Percentiles rank a stretch among this genome's conserved stretches.
Conservation (phyloP, 192 early-diverging fungal genomes). For the Lunasporangiospora selenospora region DNA sequence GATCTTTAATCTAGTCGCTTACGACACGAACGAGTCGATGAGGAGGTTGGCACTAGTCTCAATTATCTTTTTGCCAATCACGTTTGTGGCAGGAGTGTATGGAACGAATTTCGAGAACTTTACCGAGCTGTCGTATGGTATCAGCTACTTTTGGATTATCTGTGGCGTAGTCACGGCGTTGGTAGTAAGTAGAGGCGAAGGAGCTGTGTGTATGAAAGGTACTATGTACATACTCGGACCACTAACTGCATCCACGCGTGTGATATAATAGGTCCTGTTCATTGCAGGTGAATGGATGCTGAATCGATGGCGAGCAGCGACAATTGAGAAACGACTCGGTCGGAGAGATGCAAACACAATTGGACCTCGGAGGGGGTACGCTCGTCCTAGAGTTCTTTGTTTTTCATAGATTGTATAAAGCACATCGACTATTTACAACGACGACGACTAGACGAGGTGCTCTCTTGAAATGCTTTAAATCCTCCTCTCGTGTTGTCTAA, state of each 20-base stretch:
- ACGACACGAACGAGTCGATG: slow-evolving; percentile 57
- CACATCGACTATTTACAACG: too few species aligned
- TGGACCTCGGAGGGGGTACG: too few species aligned
- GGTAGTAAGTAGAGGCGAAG: slow-evolving; percentile 6
- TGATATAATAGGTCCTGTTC: not conserved
- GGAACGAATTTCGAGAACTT: slow-evolving; percentile 62
- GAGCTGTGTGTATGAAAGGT: not conserved
- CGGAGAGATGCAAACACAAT: not conserved
- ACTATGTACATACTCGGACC: not conserved
- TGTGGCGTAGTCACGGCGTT: slow-evolving; percentile 29
- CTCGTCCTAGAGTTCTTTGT: too few species aligned
- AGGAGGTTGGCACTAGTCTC: slow-evolving; percentile 35
- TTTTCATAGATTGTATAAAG: too few species aligned
- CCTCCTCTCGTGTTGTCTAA: too few species aligned
- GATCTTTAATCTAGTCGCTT: slow-evolving; percentile 55
- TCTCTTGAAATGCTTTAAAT: too few species aligned
- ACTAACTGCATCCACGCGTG: not conserved
- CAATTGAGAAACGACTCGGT: slow-evolving; percentile 16
- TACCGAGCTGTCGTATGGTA: slow-evolving; percentile 30
- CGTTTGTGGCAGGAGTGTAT: slow-evolving; percentile 59
- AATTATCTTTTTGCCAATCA: slow-evolving; percentile 61
- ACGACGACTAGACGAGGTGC: too few species aligned
- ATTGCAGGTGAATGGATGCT: slow-evolving; percentile 22
- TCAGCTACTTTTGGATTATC: slow-evolving; percentile 50
- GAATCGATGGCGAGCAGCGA: slow-evolving; percentile 3